Conservation (phyloP, 2,329 filamentous ascomycete species). For the Beauveria asiatica region DNA sequence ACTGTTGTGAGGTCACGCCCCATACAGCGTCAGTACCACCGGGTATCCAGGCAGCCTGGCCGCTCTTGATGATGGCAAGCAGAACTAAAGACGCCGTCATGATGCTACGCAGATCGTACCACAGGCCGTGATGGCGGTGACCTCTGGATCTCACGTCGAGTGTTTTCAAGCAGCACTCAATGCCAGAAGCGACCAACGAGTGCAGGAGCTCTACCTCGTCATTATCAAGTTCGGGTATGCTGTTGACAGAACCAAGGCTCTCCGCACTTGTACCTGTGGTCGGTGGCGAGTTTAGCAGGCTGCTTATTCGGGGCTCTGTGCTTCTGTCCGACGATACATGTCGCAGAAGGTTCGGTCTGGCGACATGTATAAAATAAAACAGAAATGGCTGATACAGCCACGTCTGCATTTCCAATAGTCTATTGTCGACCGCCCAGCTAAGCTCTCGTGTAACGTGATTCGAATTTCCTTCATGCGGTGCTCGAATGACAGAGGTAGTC, state of each 20-base stretch:
- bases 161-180: constrained; percentile 17
- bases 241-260: not conserved
- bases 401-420: constrained; percentile 18
- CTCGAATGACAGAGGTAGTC: constrained; percentile 12
- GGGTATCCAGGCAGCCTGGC: constrained; percentile 15
- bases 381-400: constrained; percentile 17
- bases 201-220: constrained; percentile 14
- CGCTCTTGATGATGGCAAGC: constrained; percentile 15
- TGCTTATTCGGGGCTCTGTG: constrained; percentile 11
- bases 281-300: constrained; percentile 12
- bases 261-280: not conserved
- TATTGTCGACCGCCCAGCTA: constrained; percentile 18
- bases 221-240: constrained; percentile 5
- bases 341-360: not conserved
- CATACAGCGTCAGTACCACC: constrained; percentile 14
- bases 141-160: constrained; percentile 16
- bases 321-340: not conserved
- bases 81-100: constrained; percentile 16
- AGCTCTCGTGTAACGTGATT: constrained; percentile 16
- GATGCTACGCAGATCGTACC: constrained; percentile 18
- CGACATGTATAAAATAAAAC: constrained; percentile 15
- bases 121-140: constrained; percentile 20
- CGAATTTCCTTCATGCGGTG: constrained; percentile 11
- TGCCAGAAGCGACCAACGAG: constrained; percentile 15
- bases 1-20: constrained; percentile 9